These are phyloP conservation scores for Penicillium waksmanii DNA, from an alignment of 495 filamentous ascomycete genomes.

Conservation along the genomic window DNA sequence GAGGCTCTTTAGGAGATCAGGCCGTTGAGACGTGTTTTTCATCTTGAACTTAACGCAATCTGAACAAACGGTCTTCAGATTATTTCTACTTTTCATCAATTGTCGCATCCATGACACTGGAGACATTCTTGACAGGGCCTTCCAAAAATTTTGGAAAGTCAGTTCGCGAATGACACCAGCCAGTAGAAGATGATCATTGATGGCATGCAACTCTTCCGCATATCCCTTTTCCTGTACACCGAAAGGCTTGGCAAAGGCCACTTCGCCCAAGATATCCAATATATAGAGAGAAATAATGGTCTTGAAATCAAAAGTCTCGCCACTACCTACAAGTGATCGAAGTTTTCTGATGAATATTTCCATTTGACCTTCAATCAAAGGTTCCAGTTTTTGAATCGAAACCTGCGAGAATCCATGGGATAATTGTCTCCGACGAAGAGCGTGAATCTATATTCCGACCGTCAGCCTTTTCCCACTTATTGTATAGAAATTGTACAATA, in stretches of 20 bases:
- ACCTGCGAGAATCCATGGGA: not conserved
- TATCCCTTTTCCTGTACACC: not conserved
- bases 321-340: not conserved
- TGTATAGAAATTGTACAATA: not conserved
- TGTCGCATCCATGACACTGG: not conserved
- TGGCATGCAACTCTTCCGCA: not conserved
- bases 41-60: not conserved
- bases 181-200: not conserved
- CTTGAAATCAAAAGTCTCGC: not conserved
- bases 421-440: not conserved
- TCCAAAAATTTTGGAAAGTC: not conserved
- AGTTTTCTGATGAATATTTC: not conserved
- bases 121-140: not conserved
- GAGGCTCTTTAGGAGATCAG: not conserved
- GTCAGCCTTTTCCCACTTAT: not conserved
- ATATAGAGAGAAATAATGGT: not conserved
- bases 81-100: not conserved
- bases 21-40: not conserved
- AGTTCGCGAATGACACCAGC: not conserved
- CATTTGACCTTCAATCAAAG: not conserved
- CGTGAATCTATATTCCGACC: not conserved
- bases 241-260: not conserved
- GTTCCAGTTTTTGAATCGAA: not conserved
- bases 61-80: not conserved
- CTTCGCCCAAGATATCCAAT: slow-evolving; percentile 1